These are phyloP conservation scores for Populus hybrid DNA, from an alignment of 441 rosid species.

Conservation along the genomic window DNA sequence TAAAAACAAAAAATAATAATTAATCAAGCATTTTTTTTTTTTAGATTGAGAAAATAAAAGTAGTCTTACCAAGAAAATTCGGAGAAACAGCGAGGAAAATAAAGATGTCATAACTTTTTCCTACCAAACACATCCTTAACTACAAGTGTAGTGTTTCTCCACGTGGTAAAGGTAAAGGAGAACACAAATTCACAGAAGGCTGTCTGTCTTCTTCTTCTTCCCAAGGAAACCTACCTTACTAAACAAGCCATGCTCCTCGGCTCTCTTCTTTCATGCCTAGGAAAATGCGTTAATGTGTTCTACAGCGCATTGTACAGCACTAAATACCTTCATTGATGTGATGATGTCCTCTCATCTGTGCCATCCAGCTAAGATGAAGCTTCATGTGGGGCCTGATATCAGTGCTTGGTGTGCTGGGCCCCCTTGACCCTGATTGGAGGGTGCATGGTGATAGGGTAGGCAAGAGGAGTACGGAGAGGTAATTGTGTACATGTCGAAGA, in stretches of 20 bases:
- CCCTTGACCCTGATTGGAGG: slow-evolving; percentile 3
- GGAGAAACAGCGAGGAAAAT: too few relatives aligned
- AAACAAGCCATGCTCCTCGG: slow-evolving; percentile 14
- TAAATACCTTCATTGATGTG: neutral
- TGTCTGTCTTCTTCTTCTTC: too few relatives aligned
- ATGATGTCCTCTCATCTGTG: slow-evolving; percentile 16
- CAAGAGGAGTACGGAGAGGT: neutral
- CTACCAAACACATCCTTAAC: too few relatives aligned
- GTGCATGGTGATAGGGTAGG: neutral
- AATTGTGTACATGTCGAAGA: neutral
- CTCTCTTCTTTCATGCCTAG: neutral
- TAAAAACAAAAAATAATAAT: too few relatives aligned
- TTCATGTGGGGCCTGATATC: slow-evolving; percentile 18
- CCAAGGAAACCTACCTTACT: too few relatives aligned
- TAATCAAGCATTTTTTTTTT: too few relatives aligned
- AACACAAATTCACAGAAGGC: too few relatives aligned
- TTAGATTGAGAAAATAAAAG: too few relatives aligned
- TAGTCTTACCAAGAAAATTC: too few relatives aligned
- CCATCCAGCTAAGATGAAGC: slow-evolving; percentile 31
- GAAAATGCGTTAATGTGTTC: slow-evolving; percentile 13
- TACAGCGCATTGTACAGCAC: neutral
- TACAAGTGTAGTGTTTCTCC: too few relatives aligned
- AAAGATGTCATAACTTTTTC: too few relatives aligned
- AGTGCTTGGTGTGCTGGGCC: neutral
- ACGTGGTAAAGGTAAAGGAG: too few relatives aligned